phyloP scores from a whole-genome alignment of 805 yeast species.

The Metschnikowia cubensis region DNA sequence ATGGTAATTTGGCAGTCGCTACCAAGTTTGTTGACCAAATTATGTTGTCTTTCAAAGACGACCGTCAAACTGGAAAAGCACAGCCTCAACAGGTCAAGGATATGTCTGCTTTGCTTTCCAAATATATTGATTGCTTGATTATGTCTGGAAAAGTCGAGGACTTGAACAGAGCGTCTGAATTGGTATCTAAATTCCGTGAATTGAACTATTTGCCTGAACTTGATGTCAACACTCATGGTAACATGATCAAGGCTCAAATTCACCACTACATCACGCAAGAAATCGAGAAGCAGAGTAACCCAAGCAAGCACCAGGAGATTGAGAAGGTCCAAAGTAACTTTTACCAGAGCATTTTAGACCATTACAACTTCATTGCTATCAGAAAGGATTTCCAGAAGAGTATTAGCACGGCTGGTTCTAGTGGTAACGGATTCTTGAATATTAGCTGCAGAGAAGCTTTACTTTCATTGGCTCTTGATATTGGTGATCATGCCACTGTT shows the following conservation, averaged over 20 bases:
- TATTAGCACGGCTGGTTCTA: neutral
- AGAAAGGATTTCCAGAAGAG: constrained; percentile 32
- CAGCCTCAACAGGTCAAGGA: constrained; percentile 17
- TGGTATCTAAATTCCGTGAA: constrained; percentile 26
- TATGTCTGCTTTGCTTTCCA: constrained; percentile 40
- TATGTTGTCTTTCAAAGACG: constrained; percentile 39
- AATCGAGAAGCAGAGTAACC: constrained; percentile 8
- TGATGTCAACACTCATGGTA: constrained; percentile 26
- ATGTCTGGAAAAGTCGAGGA: constrained; percentile 18
- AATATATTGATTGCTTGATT: constrained; percentile 37
- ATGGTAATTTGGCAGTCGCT: constrained; percentile 48
- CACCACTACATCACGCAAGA: constrained; percentile 18
- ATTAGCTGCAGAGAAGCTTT: constrained; percentile 26
- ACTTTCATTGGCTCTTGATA: constrained; percentile 29
- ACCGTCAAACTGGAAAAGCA: constrained; percentile 12
- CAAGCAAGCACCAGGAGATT: neutral
- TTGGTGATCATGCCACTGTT: constrained; percentile 31
- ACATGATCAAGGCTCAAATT: constrained; percentile 26
- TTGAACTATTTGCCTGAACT: constrained; percentile 36
- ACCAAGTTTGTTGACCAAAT: constrained; percentile 55
- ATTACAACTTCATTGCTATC: constrained; percentile 32
- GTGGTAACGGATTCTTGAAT: neutral
- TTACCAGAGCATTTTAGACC: constrained; percentile 26
- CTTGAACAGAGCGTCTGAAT: constrained; percentile 21
- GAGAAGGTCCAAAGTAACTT: constrained; percentile 10